Evolutionary conservation across 805 yeast genomes (phyloP).

Genomic region (Saturnispora besseyi): DNA sequence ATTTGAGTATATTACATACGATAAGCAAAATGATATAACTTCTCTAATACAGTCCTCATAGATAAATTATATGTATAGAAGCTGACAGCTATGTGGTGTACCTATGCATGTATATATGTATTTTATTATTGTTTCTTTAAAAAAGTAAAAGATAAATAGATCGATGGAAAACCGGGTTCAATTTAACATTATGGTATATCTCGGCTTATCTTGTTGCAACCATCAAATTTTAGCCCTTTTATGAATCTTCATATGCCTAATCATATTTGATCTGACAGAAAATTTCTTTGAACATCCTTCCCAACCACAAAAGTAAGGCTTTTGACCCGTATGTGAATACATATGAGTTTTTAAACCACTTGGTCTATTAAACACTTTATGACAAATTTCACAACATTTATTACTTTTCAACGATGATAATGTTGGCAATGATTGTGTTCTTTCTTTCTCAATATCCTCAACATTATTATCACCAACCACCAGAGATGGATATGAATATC

Average conservation of each 20-base stretch:
- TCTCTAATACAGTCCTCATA: no score
- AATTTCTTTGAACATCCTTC: constrained; percentile 59
- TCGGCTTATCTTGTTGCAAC: no score
- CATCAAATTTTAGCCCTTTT: no score
- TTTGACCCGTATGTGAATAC: constrained; percentile 83
- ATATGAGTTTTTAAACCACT: constrained; percentile 70
- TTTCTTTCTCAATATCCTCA: background rate
- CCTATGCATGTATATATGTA: no score
- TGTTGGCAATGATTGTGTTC: background rate
- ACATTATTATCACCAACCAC: background rate
- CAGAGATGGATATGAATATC: background rate
- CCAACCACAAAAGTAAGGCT: constrained; percentile 71
- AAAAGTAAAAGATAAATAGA: no score
- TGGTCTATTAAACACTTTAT: constrained; percentile 45
- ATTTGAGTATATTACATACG: no score
- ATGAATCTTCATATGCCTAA: constrained; percentile 69
- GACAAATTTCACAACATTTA: background rate
- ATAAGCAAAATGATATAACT: no score
- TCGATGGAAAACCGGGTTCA: no score
- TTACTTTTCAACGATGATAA: background rate
- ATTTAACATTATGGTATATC: no score
- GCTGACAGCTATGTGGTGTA: no score
- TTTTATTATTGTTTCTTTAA: no score
- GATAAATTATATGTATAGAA: no score
- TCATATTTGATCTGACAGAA: constrained; percentile 72